phyloP scores from a whole-genome alignment of 306 rosid species.

The Mimosa pudica region DNA sequence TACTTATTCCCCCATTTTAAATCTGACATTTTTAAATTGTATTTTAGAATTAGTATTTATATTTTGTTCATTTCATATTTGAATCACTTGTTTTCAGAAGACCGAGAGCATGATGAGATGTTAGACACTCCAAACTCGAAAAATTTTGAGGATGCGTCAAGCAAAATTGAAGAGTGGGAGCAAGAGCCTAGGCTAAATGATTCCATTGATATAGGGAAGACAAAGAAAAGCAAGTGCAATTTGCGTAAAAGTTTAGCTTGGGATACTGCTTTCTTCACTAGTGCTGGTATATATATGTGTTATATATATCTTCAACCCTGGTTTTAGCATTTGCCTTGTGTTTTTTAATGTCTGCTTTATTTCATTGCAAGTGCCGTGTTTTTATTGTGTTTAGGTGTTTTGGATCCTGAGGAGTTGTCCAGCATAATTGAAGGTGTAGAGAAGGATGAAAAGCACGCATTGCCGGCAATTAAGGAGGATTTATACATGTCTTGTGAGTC shows the following conservation, averaged over 20 bases:
- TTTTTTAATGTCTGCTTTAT: background rate
- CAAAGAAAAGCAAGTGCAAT: constrained; percentile 67
- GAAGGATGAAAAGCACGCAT: constrained; percentile 49
- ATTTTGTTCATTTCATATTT: background rate
- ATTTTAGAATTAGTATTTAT: background rate
- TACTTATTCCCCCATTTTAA: background rate
- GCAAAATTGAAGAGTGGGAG: constrained; percentile 47
- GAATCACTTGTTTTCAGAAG: constrained; percentile 42
- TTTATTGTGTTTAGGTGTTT: constrained; percentile 63
- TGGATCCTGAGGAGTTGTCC: constrained; percentile 85
- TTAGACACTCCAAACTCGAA: constrained; percentile 47
- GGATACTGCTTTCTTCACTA: constrained; percentile 93
- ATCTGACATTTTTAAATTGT: background rate
- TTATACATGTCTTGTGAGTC: constrained; percentile 72
- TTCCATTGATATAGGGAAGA: constrained; percentile 46
- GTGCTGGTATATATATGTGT: constrained; percentile 63
- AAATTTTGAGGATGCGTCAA: constrained; percentile 53
- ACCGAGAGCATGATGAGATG: constrained; percentile 42
- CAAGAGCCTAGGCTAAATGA: constrained; percentile 50
- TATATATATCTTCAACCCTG: background rate
- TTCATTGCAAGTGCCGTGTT: constrained; percentile 12
- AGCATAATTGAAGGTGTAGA: constrained; percentile 77
- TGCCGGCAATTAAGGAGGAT: constrained; percentile 78
- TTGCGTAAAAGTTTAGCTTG: constrained; percentile 96
- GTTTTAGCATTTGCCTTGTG: background rate